Base-by-base conservation (phyloP, 257 asterid species). In the Scutellaria baicalensis region DNA sequence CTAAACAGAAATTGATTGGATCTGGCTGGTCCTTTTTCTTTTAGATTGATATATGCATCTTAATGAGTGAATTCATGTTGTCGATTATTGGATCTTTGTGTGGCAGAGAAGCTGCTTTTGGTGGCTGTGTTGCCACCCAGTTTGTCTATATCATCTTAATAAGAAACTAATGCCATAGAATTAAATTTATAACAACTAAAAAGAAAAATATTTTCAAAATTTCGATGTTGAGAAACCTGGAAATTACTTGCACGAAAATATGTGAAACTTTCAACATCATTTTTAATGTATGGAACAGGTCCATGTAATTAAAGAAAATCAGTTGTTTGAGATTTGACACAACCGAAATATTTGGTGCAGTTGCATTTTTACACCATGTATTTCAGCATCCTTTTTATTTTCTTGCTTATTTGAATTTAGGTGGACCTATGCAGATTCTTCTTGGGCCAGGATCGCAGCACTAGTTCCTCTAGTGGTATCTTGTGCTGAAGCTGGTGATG, bases 381-480 rank as follows among this genome's bases (percentile, higher is more conserved):
- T 49, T 72, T 72, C 62, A 68, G 74, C 80, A 72, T 72, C 67
- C 40, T 69, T 72, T 81, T 79, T 51, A 72, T 79, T 61, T 79
- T 77, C 75, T 76, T 77, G 81, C 85, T 88, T 75, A 72, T 88
- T 82, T 86, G 86, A 81, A 83, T 81, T 83, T 85, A 93, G 98
- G 97, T 93, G 99, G 99, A 91, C 97, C 76, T 93, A 93, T 81
- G 96, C 90, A 80, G 99, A 93, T 87, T 76, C 96, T 75, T 90
- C 99, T 36, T 93, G 99, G 99, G 97, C 96, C 59, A 88, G 99
- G 59, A 87, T 93, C 64, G 99, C 99, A 42, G 96, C 99, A 7
- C 92, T 93, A 55, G 99, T 87, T 69, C 99, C 97, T 67, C 81
- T 80, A 54, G 96, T 93, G 73, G 88, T 90, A 68, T 84, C 96